phyloP scores from a whole-genome alignment of 2,329 filamentous ascomycete species.

The Biscogniauxia marginata region DNA sequence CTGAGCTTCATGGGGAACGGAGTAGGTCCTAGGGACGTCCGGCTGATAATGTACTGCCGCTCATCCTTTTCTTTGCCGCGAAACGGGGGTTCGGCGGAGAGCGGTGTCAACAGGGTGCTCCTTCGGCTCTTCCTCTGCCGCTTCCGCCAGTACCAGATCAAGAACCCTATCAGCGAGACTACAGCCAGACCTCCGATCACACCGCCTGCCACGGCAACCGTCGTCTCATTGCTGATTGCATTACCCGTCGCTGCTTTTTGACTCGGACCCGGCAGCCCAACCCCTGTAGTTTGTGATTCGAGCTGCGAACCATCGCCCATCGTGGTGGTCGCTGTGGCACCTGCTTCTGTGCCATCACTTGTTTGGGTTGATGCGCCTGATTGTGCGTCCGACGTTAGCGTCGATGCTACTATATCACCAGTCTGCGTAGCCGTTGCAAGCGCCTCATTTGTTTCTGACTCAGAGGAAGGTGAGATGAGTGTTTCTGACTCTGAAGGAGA shows the following conservation, averaged over 20 bases:
- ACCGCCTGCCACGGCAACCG: conserved; percentile 49
- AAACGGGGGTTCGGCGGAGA: conserved; percentile 36
- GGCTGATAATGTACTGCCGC: conserved; percentile 41
- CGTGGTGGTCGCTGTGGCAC: not conserved
- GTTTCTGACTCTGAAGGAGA: not conserved
- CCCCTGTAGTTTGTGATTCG: conserved; percentile 17
- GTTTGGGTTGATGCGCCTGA: not conserved
- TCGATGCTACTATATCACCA: conserved; percentile 13
- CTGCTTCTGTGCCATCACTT: not conserved
- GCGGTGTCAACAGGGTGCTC: conserved; percentile 49
- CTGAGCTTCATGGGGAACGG: conserved; percentile 42
- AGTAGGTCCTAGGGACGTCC: conserved; percentile 49
- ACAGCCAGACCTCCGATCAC: conserved; percentile 49
- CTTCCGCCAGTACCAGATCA: conserved; percentile 52
- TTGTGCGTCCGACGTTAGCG: conserved; percentile 9
- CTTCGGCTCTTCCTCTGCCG: conserved; percentile 41
- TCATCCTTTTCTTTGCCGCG: conserved; percentile 27
- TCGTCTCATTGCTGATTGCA: conserved; percentile 32
- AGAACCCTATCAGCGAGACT: conserved; percentile 45
- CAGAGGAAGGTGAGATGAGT: conserved; percentile 7
- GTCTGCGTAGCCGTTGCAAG: conserved; percentile 9
- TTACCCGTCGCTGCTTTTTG: conserved; percentile 24
- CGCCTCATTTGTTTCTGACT: conserved; percentile 9
- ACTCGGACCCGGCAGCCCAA: conserved; percentile 16
- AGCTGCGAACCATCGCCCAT: conserved; percentile 6